Evolutionary conservation across 1,284 basidiomycete species (phyloP).

Genomic region (Athelia psychrophila): DNA sequence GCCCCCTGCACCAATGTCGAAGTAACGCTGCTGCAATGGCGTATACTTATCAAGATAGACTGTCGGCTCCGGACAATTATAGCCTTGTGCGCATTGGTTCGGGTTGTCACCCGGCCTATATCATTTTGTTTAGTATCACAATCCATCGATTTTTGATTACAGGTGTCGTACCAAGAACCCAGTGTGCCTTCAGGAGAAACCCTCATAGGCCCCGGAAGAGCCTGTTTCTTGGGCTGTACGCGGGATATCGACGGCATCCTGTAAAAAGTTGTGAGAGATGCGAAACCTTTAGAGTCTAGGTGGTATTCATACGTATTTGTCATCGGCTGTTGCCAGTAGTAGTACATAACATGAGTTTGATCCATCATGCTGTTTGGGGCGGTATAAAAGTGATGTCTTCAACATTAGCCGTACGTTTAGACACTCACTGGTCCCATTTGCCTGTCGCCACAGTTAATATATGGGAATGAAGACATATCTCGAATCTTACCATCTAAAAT

Average conservation of each 20-base stretch:
- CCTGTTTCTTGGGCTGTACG: slow-evolving; percentile 56
- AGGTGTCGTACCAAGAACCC: slow-evolving; percentile 47
- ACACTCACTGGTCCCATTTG: slow-evolving; percentile 56
- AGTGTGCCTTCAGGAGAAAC: slow-evolving; percentile 58
- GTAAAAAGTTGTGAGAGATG: slow-evolving; percentile 2
- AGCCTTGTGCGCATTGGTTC: slow-evolving; percentile 48
- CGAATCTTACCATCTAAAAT: slow-evolving; percentile 41
- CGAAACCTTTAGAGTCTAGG: too few species aligned
- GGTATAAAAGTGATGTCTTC: not conserved
- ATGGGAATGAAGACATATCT: too few species aligned
- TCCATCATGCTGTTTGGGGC: slow-evolving; percentile 55
- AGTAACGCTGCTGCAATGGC: slow-evolving; percentile 47
- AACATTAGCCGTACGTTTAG: too few species aligned
- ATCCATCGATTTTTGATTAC: not conserved
- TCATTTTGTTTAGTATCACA: not conserved
- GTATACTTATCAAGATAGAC: slow-evolving; percentile 53
- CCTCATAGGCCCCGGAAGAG: slow-evolving; percentile 57
- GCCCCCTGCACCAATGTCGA: slow-evolving; percentile 63
- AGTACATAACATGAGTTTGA: slow-evolving; percentile 62
- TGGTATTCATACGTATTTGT: slow-evolving; percentile 46
- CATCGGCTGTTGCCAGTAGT: slow-evolving; percentile 60
- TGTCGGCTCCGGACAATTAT: slow-evolving; percentile 50
- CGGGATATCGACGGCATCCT: slow-evolving; percentile 57
- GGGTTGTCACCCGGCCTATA: slow-evolving; percentile 60
- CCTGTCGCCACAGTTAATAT: too few species aligned